Percentiles rank a stretch among this genome's conserved stretches.
Conservation (phyloP, 768 basidiomycete genomes). For the Serendipita vermifera region DNA sequence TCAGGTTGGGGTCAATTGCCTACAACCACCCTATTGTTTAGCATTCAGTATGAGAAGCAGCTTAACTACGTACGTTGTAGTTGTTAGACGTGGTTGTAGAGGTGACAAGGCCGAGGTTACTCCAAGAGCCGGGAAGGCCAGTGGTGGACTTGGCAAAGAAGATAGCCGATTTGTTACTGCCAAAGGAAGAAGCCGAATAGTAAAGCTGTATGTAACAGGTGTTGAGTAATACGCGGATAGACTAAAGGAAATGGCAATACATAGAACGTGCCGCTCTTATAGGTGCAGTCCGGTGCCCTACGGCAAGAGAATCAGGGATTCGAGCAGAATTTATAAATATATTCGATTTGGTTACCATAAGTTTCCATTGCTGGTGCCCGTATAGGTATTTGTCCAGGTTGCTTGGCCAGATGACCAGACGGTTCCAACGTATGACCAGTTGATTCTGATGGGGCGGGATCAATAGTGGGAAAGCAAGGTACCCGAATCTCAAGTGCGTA, state of each 20-base stretch:
- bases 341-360: neutral
- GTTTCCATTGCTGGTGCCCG: conserved; percentile 32
- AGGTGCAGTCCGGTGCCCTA: conserved; percentile 28
- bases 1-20: conserved; percentile 15
- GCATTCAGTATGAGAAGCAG: neutral
- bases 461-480: neutral
- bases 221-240: neutral
- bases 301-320: conserved; percentile 14
- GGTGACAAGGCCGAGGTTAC: conserved; percentile 36
- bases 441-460: neutral
- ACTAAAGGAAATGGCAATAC: conserved; percentile 13
- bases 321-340: neutral
- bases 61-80: conserved; percentile 28
- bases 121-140: conserved; percentile 27
- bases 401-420: conserved; percentile 43
- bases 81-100: conserved; percentile 27
- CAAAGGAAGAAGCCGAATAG: conserved; percentile 43
- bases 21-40: neutral
- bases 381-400: conserved; percentile 37
- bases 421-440: conserved; percentile 32
- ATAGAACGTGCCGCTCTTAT: conserved; percentile 18
- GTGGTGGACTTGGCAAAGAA: conserved; percentile 41
- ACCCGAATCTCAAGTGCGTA: conserved; percentile 17
- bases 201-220: conserved; percentile 29
- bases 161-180: conserved; percentile 40